Base-by-base conservation (phyloP, 768 basidiomycete genomes). In the Lyophyllum atratum region DNA sequence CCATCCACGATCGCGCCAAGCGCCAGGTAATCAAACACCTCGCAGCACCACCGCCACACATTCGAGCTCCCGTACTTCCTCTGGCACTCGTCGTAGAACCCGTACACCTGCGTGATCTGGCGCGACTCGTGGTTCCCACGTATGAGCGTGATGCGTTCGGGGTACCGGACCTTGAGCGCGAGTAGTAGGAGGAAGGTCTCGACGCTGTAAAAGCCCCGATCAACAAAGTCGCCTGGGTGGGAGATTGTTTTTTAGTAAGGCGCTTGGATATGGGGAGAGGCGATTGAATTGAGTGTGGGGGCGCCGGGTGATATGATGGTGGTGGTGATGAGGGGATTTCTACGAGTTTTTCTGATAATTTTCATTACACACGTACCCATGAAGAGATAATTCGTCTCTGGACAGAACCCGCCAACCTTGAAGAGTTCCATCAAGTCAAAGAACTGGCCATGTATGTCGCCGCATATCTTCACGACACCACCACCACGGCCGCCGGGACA, bases 21-120 rank as follows among this genome's bases (percentile, higher is more conserved):
- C 26, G 93, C 92, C 46, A 98, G 85, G 72, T 97, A 98, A 71
- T 98, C 96, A 64, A 99, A 99, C 9, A 98, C 95, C 67, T 98
- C 95, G 70, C 95, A 98, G 72, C 95, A 98, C 86, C 94, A 97
- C 61, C 96, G 76, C 95, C 96, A 98, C 54, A 98, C 96, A 71
- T 94, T 94, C 58, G 85, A 87, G 65, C 84, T 86, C 3, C 95
- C 95, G 66, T 97, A 98, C 72, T 98, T 98, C 33, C 95, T 78
- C 72, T 94, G 92, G 71, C 96, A 98, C 69, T 98, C 96, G 73
- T 98, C 96, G 72, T 92, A 93, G 67, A 93, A 93, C 19, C 92
- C 92, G 69, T 94, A 94, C 0, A 94, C 93, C 70, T 98, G 96
- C 0, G 96, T 98, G 64, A 98, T 98, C 69, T 98, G 96, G 3